Conservation (phyloP, 495 filamentous ascomycete genomes). For the Neurospora sublineolata region DNA sequence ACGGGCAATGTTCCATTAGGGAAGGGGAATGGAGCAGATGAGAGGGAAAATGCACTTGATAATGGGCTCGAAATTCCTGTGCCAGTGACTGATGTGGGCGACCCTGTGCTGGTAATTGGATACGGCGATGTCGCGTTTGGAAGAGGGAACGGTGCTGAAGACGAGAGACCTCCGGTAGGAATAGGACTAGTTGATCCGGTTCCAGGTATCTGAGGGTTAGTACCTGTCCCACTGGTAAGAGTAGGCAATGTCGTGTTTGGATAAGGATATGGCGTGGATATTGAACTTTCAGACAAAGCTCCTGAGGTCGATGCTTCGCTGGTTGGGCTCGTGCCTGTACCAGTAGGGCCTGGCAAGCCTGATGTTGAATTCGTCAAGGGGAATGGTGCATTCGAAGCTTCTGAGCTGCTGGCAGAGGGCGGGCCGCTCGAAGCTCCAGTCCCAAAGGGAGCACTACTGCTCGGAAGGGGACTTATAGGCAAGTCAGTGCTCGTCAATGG, state of each 20-base stretch:
- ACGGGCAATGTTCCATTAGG: background rate
- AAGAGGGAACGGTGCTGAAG: constrained; percentile 16
- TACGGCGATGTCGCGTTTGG: constrained; percentile 16
- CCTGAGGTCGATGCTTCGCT: background rate
- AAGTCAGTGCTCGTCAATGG: background rate
- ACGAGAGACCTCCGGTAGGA: constrained; percentile 4
- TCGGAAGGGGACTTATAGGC: background rate
- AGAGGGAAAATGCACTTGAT: background rate
- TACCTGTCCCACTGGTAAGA: background rate
- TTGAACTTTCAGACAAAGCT: background rate
- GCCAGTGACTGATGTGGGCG: background rate
- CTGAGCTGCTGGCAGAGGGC: background rate
- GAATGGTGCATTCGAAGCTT: constrained; percentile 3
- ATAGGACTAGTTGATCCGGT: constrained; percentile 2
- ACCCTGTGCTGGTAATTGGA: background rate
- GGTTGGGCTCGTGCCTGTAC: constrained; percentile 3
- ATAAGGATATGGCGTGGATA: constrained; percentile 6
- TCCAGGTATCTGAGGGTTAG: background rate
- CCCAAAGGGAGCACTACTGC: background rate
- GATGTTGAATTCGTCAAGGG: constrained; percentile 12
- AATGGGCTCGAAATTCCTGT: background rate
- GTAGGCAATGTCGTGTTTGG: constrained; percentile 6
- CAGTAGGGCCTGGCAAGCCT: background rate
- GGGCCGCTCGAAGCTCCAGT: background rate
- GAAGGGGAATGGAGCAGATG: background rate